Conservation (phyloP, 257 asterid species). For the Solanum etuberosum region DNA sequence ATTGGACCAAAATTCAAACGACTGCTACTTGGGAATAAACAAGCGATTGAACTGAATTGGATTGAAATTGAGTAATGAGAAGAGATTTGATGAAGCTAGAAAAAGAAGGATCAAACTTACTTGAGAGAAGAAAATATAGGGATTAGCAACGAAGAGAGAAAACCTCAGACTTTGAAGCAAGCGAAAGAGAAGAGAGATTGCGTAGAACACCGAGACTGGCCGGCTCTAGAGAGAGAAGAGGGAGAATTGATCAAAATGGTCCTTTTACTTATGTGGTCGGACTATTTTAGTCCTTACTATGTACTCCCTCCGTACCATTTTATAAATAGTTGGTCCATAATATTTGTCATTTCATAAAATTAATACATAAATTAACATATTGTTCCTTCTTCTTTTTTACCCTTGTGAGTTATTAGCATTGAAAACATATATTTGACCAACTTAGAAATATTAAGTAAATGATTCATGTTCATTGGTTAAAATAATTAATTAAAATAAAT, state of each 20-base stretch:
- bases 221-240: neutral
- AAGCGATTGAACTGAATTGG: neutral
- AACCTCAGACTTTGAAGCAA: conserved; percentile 13
- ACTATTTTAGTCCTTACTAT: neutral
- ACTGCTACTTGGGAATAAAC: neutral
- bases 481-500: no score
- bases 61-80: neutral
- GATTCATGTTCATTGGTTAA: no score
- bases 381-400: no score
- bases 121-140: conserved; percentile 9
- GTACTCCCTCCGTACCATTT: neutral
- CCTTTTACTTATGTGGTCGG: neutral
- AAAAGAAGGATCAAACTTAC: conserved; percentile 18
- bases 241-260: neutral
- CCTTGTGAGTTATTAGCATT: no score
- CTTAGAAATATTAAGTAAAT: no score
- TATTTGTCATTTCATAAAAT: no score
- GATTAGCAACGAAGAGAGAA: neutral
- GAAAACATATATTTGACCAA: no score
- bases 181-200: conserved; percentile 36
- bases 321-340: no score
- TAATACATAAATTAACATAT: no score
- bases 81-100: neutral
- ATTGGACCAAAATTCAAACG: neutral
- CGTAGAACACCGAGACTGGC: conserved; percentile 29